These are phyloP conservation scores for Microbotryum scabiosae DNA, from an alignment of 1,284 basidiomycete genomes.

Conservation along the genomic window DNA sequence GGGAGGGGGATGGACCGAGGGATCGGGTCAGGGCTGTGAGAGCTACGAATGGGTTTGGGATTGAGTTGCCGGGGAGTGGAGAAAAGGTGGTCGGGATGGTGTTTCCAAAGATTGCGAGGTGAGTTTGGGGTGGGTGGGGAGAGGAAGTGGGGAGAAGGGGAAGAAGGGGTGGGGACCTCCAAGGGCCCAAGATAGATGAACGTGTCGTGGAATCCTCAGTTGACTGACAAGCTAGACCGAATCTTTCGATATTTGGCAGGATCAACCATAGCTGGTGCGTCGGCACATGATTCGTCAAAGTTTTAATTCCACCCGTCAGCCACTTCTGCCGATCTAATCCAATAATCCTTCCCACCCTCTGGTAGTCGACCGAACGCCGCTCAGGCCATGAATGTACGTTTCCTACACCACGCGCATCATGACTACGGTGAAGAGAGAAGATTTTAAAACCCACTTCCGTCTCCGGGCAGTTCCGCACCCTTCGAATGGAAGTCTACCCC, in stretches of 20 bases:
- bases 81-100: constrained; percentile 5
- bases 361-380: constrained; percentile 20
- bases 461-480: constrained; percentile 25
- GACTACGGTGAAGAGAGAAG: not conserved
- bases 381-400: constrained; percentile 25
- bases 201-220: not conserved
- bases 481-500: constrained; percentile 34
- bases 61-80: constrained; percentile 23
- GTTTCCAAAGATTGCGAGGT: constrained; percentile 25
- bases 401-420: no score
- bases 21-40: constrained; percentile 28
- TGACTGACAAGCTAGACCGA: not conserved
- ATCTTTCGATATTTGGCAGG: not conserved
- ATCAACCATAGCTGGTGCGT: constrained; percentile 26
- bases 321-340: no score
- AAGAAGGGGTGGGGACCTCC: not conserved
- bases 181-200: no score
- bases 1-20: not conserved
- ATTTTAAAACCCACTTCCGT: not conserved
- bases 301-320: no score
- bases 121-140: not conserved
- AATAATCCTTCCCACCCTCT: not conserved
- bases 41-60: constrained; percentile 33
- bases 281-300: no score
- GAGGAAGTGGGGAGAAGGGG: no score